Base-by-base conservation (phyloP, 257 asterid genomes). In the Solanum corneliomulleri region DNA sequence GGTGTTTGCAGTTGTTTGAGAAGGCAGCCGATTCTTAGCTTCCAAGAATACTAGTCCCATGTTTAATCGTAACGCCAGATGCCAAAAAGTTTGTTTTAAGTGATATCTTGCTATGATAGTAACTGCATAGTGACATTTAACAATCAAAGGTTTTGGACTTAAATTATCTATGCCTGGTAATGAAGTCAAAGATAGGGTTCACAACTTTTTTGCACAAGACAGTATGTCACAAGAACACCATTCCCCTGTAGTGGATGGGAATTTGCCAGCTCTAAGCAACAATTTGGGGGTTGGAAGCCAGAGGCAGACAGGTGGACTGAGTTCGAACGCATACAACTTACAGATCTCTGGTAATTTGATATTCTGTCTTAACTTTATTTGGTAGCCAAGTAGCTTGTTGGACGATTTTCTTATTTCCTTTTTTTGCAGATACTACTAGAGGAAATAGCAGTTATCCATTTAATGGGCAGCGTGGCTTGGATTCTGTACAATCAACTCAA, bases 101-200 rank as follows among this genome's bases (percentile, higher is more conserved):
- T 69, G 20, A 35, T 23, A 64, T 31, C 42, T 88, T 84, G 72
- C 86, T 58, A 75, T 77, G 71, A 72, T 72, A 39, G 86, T 82
- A 29, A 18, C 39, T 68, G 90, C 72, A 29, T 85, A 11, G 72
- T 33, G 21, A 60, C 44, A 72, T 68, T 71, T 89, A 86, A 71
- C 66, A 80, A 52, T 58, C 27, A 37, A 83, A 41, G 69, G 77
- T 80, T 89, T 87, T 84, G 90, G 89, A 88, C 84, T 70, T 83
- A 74, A 89, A 89, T 90, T 93, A 95, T 93, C 98, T 91, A 96
- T 96, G 99, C 97, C 98, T 94, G 98, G 98, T 85, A 94, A 95
- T 92, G 98, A 92, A 92, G 91, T 85, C 86, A 96, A 94, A 86
- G 98, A 95, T 84, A 92, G 98, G 95, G 94, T 96, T 89, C 98